Evolutionary conservation across 2,329 filamentous ascomycete species (phyloP), one percentile per base, ranked within the genome.

Genomic region (Fusarium paranaense): DNA sequence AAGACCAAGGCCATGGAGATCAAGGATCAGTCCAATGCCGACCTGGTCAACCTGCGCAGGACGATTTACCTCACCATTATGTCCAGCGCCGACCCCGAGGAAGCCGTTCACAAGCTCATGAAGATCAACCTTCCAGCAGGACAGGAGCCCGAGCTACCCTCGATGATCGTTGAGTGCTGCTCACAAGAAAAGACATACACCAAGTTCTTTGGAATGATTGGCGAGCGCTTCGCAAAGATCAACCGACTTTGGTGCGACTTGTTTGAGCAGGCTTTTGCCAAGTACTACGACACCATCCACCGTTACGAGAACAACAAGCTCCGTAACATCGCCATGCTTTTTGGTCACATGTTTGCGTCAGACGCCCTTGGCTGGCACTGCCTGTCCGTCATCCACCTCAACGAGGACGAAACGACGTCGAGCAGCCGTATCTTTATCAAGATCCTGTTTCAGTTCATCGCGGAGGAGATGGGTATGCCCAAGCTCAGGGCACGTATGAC

Each of bases 391-490:
- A 91, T 99, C 70, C 95, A 95, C 81, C 86, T 99, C 61, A 99
- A 97, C 80, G 95, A 99, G 82, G 96, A 98, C 67, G 97, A 99
- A 79, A 99, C 97, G 0, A 99, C 96, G 1, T 96, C 95, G 2
- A 97, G 95, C 72, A 97, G 94, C 76, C 94, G 97, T 86, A 98
- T 99, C 82, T 99, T 98, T 81, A 94, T 99, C 87, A 98, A 98
- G 86, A 98, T 98, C 66, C 85, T 99, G 14, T 97, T 99, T 81
- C 95, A 98, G 82, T 95, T 98, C 79, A 90, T 98, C 27, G 90
- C 92, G 6, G 95, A 98, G 83, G 93, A 94, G 70, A 89, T 98
- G 68, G 96, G 97, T 67, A 91, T 98, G 87, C 87, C 91, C 56
- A 94, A 93, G 79, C 85, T 99, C 62, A 91, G 93, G 76, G 89